Conservation (phyloP, 1,139 yeast genomes). For the Debaryomycetaceae sp. region DNA sequence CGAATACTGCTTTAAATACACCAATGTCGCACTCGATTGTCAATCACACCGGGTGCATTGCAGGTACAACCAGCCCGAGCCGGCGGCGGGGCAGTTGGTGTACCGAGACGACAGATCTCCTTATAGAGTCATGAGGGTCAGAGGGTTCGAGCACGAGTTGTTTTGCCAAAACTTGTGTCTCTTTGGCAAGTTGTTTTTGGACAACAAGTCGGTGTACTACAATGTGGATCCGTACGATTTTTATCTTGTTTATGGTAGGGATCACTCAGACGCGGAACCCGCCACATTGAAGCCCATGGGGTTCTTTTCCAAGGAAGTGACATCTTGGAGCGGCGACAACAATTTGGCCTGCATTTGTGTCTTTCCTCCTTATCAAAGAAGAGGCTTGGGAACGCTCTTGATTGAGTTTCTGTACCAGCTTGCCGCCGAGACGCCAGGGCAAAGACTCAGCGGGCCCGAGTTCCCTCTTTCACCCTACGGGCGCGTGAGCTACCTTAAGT, state of each 20-base stretch:
- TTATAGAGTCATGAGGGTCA: conserved; percentile 54
- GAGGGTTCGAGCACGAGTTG: conserved; percentile 58
- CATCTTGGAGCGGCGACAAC: conserved; percentile 74
- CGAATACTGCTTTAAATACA: conserved; percentile 78
- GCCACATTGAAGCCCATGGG: conserved; percentile 62
- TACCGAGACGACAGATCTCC: conserved; percentile 55
- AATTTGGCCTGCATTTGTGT: conserved; percentile 88
- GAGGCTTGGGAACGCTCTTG: conserved; percentile 69
- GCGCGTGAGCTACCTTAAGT: conserved; percentile 62
- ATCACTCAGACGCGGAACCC: conserved; percentile 19
- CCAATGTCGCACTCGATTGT: conserved; percentile 39
- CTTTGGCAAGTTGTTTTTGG: conserved; percentile 85
- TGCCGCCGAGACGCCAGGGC: conserved; percentile 49
- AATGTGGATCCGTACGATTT: conserved; percentile 76
- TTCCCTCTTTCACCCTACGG: conserved; percentile 86
- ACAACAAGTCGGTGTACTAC: conserved; percentile 84
- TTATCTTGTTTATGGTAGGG: conserved; percentile 60
- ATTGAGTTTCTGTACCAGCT: conserved; percentile 80
- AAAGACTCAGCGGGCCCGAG: conserved; percentile 78
- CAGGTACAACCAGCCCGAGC: conserved; percentile 21
- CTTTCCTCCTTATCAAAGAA: conserved; percentile 87
- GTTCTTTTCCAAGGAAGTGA: conserved; percentile 81
- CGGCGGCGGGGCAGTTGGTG: conserved; percentile 59
- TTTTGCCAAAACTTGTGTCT: conserved; percentile 81
- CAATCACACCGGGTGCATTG: conserved; percentile 47